These are phyloP conservation scores for Aspergillus baeticus DNA, from an alignment of 495 filamentous ascomycete species.

Conservation along the genomic window DNA sequence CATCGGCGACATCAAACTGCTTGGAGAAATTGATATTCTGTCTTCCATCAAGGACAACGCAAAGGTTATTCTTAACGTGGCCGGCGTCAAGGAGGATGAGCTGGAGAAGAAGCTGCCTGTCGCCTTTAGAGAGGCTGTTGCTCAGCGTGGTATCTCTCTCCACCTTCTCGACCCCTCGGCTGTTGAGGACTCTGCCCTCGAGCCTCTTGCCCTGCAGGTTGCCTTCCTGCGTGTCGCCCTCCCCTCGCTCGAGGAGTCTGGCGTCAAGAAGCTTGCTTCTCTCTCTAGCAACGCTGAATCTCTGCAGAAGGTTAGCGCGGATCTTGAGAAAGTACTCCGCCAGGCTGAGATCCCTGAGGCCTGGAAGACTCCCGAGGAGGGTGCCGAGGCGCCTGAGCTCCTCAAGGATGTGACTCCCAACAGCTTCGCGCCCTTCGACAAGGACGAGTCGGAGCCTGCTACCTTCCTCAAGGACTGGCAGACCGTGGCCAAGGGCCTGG, in stretches of 20 bases:
- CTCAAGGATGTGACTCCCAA: slow-evolving; percentile 64
- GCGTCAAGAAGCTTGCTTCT: slow-evolving; percentile 55
- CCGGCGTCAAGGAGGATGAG: slow-evolving; percentile 81
- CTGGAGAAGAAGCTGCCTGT: slow-evolving; percentile 82
- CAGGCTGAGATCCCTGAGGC: slow-evolving; percentile 71
- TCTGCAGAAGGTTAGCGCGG: slow-evolving; percentile 60
- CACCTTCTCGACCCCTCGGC: slow-evolving; percentile 68
- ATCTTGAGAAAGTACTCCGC: slow-evolving; percentile 67
- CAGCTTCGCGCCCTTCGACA: slow-evolving; percentile 82
- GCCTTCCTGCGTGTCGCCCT: slow-evolving; percentile 76
- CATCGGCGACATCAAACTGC: slow-evolving; percentile 74
- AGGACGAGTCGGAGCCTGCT: slow-evolving; percentile 66
- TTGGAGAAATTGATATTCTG: slow-evolving; percentile 72
- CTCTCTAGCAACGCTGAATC: slow-evolving; percentile 54
- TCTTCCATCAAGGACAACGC: slow-evolving; percentile 68
- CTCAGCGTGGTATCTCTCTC: slow-evolving; percentile 64
- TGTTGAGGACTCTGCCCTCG: slow-evolving; percentile 58
- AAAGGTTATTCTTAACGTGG: slow-evolving; percentile 70
- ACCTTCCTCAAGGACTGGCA: slow-evolving; percentile 71
- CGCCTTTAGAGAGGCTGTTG: slow-evolving; percentile 62
- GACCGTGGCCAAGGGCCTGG: slow-evolving; percentile 78
- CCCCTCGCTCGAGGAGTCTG: slow-evolving; percentile 51
- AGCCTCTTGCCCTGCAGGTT: slow-evolving; percentile 65
- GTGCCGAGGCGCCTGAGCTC: slow-evolving; percentile 49
- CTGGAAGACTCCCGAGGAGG: slow-evolving; percentile 69